Conservation (phyloP, 2,329 filamentous ascomycete genomes). For the Aureobasidium melanogenum region DNA sequence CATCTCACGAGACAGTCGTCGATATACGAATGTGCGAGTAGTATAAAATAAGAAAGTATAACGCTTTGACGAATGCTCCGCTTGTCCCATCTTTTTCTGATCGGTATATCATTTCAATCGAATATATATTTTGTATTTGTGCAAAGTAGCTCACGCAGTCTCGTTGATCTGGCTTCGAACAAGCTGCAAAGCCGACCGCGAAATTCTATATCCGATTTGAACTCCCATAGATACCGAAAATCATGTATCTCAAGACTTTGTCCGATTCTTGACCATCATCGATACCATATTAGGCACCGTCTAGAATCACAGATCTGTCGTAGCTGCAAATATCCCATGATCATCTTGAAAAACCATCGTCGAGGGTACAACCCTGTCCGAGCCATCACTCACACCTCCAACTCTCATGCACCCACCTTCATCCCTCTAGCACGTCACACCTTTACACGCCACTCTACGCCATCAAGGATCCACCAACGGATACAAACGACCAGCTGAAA, state of each 20-base stretch:
- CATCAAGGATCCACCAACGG: not conserved
- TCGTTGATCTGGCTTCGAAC: not conserved
- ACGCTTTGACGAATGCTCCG: not conserved
- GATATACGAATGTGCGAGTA: not conserved
- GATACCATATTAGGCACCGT: not conserved
- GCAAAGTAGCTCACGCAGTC: not conserved
- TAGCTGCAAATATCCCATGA: not conserved
- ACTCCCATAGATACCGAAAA: not conserved
- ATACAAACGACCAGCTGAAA: not conserved
- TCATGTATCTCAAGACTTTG: no score
- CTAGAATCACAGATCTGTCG: no score
- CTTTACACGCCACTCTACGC: not conserved
- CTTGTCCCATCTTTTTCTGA: not conserved
- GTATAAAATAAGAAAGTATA: not conserved
- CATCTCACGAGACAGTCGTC: not conserved
- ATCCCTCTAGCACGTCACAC: not conserved
- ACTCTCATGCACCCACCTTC: not conserved
- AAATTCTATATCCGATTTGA: not conserved
- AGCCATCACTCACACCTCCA: not conserved
- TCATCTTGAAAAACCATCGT: not conserved
- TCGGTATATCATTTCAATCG: no score
- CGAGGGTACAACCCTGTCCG: not conserved
- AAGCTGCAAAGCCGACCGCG: not conserved
- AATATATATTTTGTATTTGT: no score
- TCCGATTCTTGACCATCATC: no score